Evolutionary conservation across 495 filamentous ascomycete genomes (phyloP).

Genomic region (Parachaetomium inaequale): DNA sequence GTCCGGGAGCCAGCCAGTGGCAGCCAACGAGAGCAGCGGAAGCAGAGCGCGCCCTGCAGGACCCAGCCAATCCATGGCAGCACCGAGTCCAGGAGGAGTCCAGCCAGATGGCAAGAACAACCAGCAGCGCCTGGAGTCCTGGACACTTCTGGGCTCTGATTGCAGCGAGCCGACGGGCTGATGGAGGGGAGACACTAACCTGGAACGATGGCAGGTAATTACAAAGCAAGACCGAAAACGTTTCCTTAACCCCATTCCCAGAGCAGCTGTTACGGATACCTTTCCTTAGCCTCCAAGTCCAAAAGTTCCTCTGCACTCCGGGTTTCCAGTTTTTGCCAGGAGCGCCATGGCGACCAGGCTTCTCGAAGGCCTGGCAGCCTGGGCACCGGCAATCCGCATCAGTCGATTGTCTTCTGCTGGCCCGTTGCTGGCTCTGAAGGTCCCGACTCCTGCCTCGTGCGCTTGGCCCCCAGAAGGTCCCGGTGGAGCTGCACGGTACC

Average conservation of each 20-base stretch:
- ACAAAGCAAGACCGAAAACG: neutral
- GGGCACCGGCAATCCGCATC: neutral
- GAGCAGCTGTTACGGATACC: no score
- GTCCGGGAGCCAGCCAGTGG: slow-evolving; percentile 7
- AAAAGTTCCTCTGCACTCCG: neutral
- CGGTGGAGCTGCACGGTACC: slow-evolving; percentile 17
- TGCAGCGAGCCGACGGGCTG: neutral
- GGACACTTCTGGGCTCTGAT: neutral
- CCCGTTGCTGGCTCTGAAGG: neutral
- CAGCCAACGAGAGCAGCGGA: neutral
- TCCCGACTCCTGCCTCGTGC: neutral
- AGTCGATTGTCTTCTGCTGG: neutral
- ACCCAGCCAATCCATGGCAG: slow-evolving; percentile 1
- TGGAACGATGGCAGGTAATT: neutral
- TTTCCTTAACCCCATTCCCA: neutral
- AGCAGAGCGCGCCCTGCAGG: neutral
- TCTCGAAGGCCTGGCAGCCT: no score
- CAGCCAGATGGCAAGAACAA: slow-evolving; percentile 5
- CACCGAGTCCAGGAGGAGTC: neutral
- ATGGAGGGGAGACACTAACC: neutral
- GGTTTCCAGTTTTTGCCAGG: no score
- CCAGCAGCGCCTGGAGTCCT: neutral
- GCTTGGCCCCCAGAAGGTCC: neutral
- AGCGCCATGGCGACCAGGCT: no score
- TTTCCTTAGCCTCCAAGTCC: neutral